Base-by-base conservation (phyloP, 345 rosid genomes). In the Stellera chamaejasme region DNA sequence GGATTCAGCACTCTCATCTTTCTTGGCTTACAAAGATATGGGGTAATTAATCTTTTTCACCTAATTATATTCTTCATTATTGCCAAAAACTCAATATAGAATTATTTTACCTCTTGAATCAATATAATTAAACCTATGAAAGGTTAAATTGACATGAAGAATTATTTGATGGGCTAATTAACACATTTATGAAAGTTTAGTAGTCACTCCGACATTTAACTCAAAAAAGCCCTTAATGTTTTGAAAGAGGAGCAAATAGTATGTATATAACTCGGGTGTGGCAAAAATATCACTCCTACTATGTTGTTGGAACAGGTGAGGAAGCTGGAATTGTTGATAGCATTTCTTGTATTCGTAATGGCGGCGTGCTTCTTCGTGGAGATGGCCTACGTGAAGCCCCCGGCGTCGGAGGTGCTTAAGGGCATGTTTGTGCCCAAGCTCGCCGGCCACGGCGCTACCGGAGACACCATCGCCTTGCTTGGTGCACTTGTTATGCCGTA, bases 1-100 rank as follows among this genome's bases (percentile, higher is more conserved):
- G 87, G 90, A 12, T 50, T 39, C 2, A 84, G 84, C 72, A 84
- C 90, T 54, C 81, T 84, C 49, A 52, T 84, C 10, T 73, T 84
- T 13, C 81, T 84, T 45, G 78, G 84, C 54, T 72, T 84, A 56
- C 87, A 84, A 63, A 77, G 26, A 84, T 84, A 75, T 13, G 90
- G 84, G 74, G 87, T 81, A 71, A 50, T 10, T 2, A 36, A 45
- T 10, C 11, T 23, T 52, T 4, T 3, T 8, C 39, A 32, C 39
- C 9, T 4, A 32, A 32, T 32, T 32, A 32, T 4, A 5, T 19
- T 19, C 23, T 19, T 19, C 23, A 19, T 19, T 19, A 19, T 19
- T 19, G 23, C 23, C 23, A 19, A 42, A 41, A 16, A 42, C 2
- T 10, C 12, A 43, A 43, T n/a, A 0, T 2, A 5, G 9, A 32